Conservation (phyloP, 2,329 filamentous ascomycete genomes). For the Aureobasidium sp. region DNA sequence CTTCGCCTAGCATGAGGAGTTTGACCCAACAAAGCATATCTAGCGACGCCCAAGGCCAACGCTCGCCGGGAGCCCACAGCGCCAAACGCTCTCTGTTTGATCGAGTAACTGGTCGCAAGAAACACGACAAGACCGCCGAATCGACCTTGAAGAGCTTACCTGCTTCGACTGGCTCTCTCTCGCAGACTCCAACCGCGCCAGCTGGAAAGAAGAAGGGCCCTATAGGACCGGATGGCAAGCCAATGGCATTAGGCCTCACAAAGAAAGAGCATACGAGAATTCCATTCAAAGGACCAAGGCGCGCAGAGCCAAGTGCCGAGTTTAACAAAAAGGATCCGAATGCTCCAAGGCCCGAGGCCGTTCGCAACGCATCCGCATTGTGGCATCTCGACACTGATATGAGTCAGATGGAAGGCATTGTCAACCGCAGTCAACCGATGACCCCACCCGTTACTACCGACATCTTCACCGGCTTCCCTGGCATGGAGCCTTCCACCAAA, state of each 20-base stretch:
- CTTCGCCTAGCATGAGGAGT: conserved; percentile 58
- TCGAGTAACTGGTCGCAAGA: conserved; percentile 46
- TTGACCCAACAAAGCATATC: conserved; percentile 45
- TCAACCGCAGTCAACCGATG: conserved; percentile 53
- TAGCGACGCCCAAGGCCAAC: conserved; percentile 33
- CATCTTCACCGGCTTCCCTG: conserved; percentile 38
- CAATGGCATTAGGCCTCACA: conserved; percentile 13
- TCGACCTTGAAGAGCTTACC: conserved; percentile 32
- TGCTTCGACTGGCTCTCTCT: conserved; percentile 36
- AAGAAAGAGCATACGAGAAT: conserved; percentile 34
- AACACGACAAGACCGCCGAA: conserved; percentile 35
- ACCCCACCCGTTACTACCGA: conserved; percentile 54
- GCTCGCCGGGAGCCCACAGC: conserved; percentile 49
- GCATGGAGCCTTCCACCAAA: conserved; percentile 13
- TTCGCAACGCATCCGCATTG: conserved; percentile 39
- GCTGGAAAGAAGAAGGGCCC: conserved; percentile 15
- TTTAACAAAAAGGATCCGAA: conserved; percentile 41
- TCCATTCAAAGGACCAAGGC: conserved; percentile 46
- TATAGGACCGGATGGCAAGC: conserved; percentile 15
- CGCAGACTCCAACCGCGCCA: conserved; percentile 22
- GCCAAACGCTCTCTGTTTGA: conserved; percentile 47
- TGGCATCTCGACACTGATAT: conserved; percentile 84
- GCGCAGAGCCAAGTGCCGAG: conserved; percentile 39
- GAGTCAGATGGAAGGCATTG: conserved; percentile 83
- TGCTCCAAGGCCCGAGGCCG: conserved; percentile 30